These are phyloP conservation scores for Neltuma alba DNA, from an alignment of 306 rosid genomes.

Conservation along the genomic window DNA sequence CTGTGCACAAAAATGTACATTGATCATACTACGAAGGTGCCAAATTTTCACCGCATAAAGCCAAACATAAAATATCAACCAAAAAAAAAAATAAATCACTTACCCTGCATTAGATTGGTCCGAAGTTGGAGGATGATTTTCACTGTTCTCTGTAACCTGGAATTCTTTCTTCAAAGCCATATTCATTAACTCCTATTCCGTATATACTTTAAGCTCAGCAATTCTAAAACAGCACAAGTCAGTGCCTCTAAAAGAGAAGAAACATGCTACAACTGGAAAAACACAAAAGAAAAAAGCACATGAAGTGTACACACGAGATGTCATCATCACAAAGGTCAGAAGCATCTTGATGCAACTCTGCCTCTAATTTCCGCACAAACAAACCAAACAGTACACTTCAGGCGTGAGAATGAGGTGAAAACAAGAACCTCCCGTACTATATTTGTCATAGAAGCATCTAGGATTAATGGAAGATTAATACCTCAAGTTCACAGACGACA, in stretches of 20 bases:
- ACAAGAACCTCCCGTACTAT: background rate
- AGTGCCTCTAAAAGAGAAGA: background rate
- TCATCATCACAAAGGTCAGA: constrained; percentile 45
- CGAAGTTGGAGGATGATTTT: constrained; percentile 30
- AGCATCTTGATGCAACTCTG: too few relatives aligned
- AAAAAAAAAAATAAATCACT: too few relatives aligned
- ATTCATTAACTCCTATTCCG: too few relatives aligned
- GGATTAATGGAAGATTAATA: background rate
- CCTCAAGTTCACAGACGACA: constrained; percentile 65
- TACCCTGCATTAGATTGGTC: constrained; percentile 41
- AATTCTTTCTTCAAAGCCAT: background rate
- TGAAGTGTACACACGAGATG: constrained; percentile 52
- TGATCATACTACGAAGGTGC: background rate
- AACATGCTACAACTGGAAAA: background rate
- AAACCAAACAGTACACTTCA: background rate
- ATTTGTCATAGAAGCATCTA: background rate
- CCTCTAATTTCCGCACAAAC: constrained; percentile 55
- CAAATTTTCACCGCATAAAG: background rate
- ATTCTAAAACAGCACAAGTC: constrained; percentile 46
- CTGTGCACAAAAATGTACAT: background rate
- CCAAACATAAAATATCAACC: too few relatives aligned
- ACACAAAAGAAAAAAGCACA: background rate
- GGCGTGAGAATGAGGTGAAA: background rate
- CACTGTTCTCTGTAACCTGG: constrained; percentile 38
- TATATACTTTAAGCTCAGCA: constrained; percentile 53